phyloP scores from a whole-genome alignment of 805 yeast species.

The Yarrowia sp. region DNA sequence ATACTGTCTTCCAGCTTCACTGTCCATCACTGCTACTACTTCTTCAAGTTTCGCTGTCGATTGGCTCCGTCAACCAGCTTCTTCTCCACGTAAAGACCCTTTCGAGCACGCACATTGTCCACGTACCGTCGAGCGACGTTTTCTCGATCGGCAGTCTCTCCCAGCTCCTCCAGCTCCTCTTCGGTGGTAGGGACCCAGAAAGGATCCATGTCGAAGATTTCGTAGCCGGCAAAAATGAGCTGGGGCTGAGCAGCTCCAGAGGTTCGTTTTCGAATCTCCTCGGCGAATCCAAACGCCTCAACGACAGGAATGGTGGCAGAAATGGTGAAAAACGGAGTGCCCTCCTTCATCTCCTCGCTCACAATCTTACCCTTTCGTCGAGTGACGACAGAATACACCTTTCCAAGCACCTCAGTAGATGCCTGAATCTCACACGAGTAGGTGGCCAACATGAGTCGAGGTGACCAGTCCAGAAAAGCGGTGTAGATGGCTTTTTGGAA shows the following conservation, averaged over 20 bases:
- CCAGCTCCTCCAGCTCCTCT: conserved; percentile 89
- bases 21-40: too few relatives aligned
- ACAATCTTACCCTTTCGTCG: conserved; percentile 78
- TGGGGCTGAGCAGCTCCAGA: conserved; percentile 98
- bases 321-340: conserved; percentile 92
- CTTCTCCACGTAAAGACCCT: conserved; percentile 85
- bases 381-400: conserved; percentile 91
- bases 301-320: conserved; percentile 85
- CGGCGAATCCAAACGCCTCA: conserved; percentile 95
- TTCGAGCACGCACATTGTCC: conserved; percentile 75
- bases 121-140: conserved; percentile 85
- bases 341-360: conserved; percentile 95
- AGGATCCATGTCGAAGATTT: conserved; percentile 85
- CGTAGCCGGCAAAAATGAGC: conserved; percentile 83
- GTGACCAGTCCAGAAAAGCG: conserved; percentile 75
- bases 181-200: conserved; percentile 99
- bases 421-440: conserved; percentile 95
- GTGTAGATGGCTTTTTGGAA: conserved; percentile 71
- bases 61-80: conserved; percentile 90
- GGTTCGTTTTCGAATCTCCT: conserved; percentile 86
- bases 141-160: conserved; percentile 88
- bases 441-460: conserved; percentile 87
- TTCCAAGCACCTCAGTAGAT: conserved; percentile 88
- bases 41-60: conserved; percentile 74
- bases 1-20: too few relatives aligned